Conservation (phyloP, 129 eudicot species). For the Artemisia annua region DNA sequence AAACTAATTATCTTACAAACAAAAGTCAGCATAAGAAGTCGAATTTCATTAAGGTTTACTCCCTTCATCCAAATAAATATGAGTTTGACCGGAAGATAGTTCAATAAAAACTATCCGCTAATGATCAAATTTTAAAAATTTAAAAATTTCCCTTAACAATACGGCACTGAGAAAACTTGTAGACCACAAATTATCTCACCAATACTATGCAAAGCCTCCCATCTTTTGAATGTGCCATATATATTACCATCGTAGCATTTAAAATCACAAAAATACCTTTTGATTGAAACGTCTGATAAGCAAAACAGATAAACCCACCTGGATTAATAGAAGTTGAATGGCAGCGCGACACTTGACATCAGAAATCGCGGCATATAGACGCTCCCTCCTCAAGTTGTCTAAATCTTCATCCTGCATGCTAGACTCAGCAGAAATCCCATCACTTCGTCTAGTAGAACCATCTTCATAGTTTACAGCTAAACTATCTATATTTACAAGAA, state of each 20-base stretch:
- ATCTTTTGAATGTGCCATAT: too few relatives aligned
- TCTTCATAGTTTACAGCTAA: conserved; percentile 46
- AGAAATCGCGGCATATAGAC: conserved; percentile 57
- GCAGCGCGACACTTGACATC: conserved; percentile 87
- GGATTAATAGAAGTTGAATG: conserved; percentile 79
- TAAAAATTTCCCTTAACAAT: too few relatives aligned
- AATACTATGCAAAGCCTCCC: too few relatives aligned
- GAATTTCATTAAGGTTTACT: not conserved
- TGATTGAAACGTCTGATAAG: not conserved
- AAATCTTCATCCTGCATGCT: conserved; percentile 48
- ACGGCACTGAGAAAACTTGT: too few relatives aligned
- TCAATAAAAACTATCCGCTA: too few relatives aligned
- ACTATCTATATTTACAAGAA: conserved; percentile 46
- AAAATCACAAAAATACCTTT: not conserved
- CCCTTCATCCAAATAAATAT: too few relatives aligned
- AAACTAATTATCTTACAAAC: conserved; percentile 1
- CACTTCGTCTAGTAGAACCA: conserved; percentile 31
- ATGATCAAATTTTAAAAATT: too few relatives aligned
- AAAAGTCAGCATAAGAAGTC: conserved; percentile 5
- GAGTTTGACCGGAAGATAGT: too few relatives aligned
- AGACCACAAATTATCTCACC: too few relatives aligned
- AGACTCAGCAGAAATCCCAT: conserved; percentile 48
- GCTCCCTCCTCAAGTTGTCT: conserved; percentile 57
- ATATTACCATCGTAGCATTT: not conserved
- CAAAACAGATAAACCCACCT: conserved; percentile 44